Evolutionary conservation across 176 grass and related monocot genomes (phyloP), one percentile per base, ranked within the genome.

Genomic region (Eremochloa ophiuroides): DNA sequence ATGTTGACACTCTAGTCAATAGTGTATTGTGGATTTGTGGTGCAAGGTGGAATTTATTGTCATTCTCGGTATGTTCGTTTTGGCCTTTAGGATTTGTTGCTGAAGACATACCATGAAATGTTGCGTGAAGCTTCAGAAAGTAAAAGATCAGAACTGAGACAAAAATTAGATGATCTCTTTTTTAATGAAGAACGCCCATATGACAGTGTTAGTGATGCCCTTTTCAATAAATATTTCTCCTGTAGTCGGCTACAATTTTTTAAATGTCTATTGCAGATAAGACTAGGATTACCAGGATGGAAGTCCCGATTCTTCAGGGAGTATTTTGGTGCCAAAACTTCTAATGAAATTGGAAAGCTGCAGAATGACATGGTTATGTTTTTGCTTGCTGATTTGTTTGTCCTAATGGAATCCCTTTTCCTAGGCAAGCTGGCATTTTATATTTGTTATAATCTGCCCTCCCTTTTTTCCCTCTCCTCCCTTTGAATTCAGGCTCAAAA

Each of bases 271-370:
- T 47, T 84, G n/a, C 76, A 89, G 84, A 69, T 93, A 67, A 85
- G 59, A 27, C 70, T 93, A 8, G 85, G 85, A 62, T 79, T 37
- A 28, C 51, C 82, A 23, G 87, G 85, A 23, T 90, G 89, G 93
- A 95, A 95, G 35, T 74, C 82, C 11, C 43, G 93, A 61, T 95
- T 89, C 41, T 85, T 88, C 67, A 71, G 29, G 35, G 89, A 90
- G 37, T 88, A 95, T 42, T 90, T 88, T 50, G 80, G 44, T 13
- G 27, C 50, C 2, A 56, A 89, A 61, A 70, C 69, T 83, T 66
- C 70, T 63, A 73, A 78, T 62, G 87, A 94, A 80, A 27, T 85
- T 33, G 65, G 47, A 48, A 90, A 75, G 31, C 76, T 91, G 5
- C 53, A 83, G 44, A 55, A 69, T 1, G 70, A 90, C 16, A 86